phyloP scores from a whole-genome alignment of 164 flowering plant species.

The Cinnamomum micranthum region DNA sequence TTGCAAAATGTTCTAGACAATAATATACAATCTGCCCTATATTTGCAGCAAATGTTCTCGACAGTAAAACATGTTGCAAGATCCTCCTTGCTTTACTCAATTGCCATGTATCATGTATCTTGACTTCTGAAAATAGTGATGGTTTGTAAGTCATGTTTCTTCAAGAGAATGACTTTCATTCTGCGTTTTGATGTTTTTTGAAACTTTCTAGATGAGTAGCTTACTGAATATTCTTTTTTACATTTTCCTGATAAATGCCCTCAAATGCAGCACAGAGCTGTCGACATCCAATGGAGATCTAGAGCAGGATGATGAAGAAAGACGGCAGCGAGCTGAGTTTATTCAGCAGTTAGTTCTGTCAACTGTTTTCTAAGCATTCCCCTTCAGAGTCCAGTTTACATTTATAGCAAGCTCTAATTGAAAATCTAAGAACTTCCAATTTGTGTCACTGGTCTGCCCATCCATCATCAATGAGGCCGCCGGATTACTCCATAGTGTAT shows the following conservation, averaged over 20 bases:
- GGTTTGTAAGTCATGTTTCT: no score
- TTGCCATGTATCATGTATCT: neutral
- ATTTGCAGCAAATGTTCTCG: no score
- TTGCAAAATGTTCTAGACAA: no score
- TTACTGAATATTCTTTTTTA: neutral
- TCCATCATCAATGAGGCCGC: no score
- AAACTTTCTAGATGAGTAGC: neutral
- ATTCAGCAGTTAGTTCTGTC: slow-evolving; percentile 58
- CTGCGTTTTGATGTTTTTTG: no score
- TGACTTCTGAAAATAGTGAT: neutral
- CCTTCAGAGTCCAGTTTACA: neutral
- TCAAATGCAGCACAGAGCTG: slow-evolving; percentile 32
- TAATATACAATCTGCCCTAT: no score
- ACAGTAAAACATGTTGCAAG: no score
- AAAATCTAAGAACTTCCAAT: no score
- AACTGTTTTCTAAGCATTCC: slow-evolving; percentile 40
- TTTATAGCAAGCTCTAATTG: neutral
- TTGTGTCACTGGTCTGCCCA: no score
- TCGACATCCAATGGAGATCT: slow-evolving; percentile 22
- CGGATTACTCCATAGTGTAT: no score
- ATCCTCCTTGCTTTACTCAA: no score
- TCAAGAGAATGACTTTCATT: neutral
- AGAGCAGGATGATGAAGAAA: slow-evolving; percentile 45
- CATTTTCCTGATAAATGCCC: neutral
- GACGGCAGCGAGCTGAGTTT: slow-evolving; percentile 45